Base-by-base conservation (phyloP, 352 stramenopile genomes). In the Globisporangium nagaii region DNA sequence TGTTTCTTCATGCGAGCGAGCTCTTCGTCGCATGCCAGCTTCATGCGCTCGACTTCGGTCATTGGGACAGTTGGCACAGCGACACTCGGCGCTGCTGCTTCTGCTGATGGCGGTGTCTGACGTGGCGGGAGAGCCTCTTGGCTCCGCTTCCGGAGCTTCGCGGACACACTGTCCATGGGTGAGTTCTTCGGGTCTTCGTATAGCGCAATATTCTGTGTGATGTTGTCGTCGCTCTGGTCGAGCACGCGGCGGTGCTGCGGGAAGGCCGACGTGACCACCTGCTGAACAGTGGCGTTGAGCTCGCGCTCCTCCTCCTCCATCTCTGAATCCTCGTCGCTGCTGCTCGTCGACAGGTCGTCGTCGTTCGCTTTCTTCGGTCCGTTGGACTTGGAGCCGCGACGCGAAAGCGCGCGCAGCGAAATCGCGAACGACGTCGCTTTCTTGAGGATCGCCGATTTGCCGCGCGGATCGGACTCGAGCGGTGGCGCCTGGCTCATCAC, bases 291-390 rank as follows among this genome's bases (percentile, higher is more conserved):
- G 3, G 58, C 52, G 32, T 79, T 84, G 6, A 90, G 53, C 48
- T 82, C 71, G 0, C 50, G 53, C 31, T 90, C 79, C 22, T 84
- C 76, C 8, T 49, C 54, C 40, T 68, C 71, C 2, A 66, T 62
- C 20, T 79, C 70, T 4, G 42, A 56, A 25, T 81, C 70, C 4
- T 67, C 72, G 4, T 70, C 61, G 50, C 73, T 66, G 35, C 76
- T 84, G 13, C 62, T 71, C 12, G 71, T 86, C 4, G 70, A 86
- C 37, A 90, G 25, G 24, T 81, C 73, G 9, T 83, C 73, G 9
- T 73, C 64, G 31, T 66, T 24, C 5, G 13, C 9, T n/a, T 57
- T 43, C 11, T 32, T 48, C 27, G 20, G 11, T 30, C 25, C 2
- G 1, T 25, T 15, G 3, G 12, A 9, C 25, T 60, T 68, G 9